Base-by-base conservation (phyloP, 768 basidiomycete species). In the Podaxis sp. region DNA sequence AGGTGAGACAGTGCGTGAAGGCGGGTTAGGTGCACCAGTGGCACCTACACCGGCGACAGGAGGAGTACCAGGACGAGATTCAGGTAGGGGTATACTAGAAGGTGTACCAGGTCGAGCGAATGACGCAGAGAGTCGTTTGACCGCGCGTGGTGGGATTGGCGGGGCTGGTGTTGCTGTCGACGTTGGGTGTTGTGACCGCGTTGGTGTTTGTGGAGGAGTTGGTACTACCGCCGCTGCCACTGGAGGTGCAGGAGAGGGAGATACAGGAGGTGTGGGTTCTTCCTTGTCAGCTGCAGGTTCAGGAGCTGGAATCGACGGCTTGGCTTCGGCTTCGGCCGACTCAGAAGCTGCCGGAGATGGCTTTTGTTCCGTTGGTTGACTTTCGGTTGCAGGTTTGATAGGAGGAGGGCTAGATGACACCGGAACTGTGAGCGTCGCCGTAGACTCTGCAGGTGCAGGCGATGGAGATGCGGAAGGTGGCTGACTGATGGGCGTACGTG, bases 51-150 rank as follows among this genome's bases (percentile, higher is more conserved):
- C 8, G 33, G 2, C 33, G 2, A 66, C 66, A 28, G 69, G 72
- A 26, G 80, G 72, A 37, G 82, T 77, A 13, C 68, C 72, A 2
- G 84, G 78, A 7, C 80, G 77, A 6, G 83, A 82, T 4, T 80
- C 78, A 2, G 82, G 79, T 4, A 79, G 74, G 53, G 75, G 82
- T 49, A 76, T 68, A 67, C 60, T 76, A 30, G 74, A 71, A 10
- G 78, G 82, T 4, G 76, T 74, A 28, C 56, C 60, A 10, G 73
- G 55, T 46, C 69, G 66, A 26, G 53, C 51, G 54, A 62, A 53
- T 37, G 53, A 63, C 30, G 70, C 40, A 33, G 63, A 63, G 8
- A 58, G 50, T 57, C 60, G 56, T 52, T 63, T 57, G 38, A 26
- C 53, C 33, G 56, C 30, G 36, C 46, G 41, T 37, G 30, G 51